Base-by-base conservation (phyloP, 331 rosid genomes). In the Malus hybrid region DNA sequence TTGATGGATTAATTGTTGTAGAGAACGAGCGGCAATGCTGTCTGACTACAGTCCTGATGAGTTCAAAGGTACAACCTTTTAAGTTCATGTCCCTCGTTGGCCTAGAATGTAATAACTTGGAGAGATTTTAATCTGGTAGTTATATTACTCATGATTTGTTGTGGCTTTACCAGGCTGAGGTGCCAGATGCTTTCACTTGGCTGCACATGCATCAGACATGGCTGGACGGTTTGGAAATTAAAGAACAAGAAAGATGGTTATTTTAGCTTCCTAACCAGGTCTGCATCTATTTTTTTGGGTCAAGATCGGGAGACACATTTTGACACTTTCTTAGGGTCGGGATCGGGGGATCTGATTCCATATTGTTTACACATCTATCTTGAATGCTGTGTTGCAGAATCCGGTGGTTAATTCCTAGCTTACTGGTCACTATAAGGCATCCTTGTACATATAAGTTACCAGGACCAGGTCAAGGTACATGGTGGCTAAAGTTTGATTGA, bases 171-270 rank as follows among this genome's bases (percentile, higher is more conserved):
- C 86, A 89, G 90, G 86, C 14, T 19, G 91, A 83, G 68, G 73
- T 63, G 29, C 87, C 86, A 10, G 46, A 82, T 75, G 82, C 80
- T 50, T 86, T 73, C 64, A 72, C 71, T 19, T 93, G 96, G 94
- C 68, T 84, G 84, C 89, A 93, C 73, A 11, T 88, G 61, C 91
- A 90, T 79, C 96, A 88, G 80, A 86, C 90, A 56, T 84, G 91
- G 93, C 80, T 82, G 80, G 93, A 80, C 62, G 86, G 81, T 66
- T 77, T 76, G 15, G 86, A 42, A 62, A 79, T 58, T 80, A 79
- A 79, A 48, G 70, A 85, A 20, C 79, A 81, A 5, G 42, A 34
- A 6, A 15, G 75, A 44, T 88, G 93, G 89, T 61, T 85, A 42
- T 74, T 84, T 66, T 90, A 83, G 78, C 50, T 50, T 56, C 63